Evolutionary conservation across 306 rosid species (phyloP).

Genomic region (Rosa rugosa): DNA sequence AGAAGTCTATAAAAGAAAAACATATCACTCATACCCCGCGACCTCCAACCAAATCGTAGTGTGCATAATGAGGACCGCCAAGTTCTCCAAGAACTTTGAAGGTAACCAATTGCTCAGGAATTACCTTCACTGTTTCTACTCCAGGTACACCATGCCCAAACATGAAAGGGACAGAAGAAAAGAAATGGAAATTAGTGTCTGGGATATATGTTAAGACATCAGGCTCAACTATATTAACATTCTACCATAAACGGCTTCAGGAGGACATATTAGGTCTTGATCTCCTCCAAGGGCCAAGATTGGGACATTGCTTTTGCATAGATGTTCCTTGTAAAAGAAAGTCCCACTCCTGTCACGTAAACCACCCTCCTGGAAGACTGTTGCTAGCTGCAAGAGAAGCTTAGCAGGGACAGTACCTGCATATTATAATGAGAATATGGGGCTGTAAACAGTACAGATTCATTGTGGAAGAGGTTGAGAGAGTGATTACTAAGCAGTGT

Average conservation of each 20-base stretch:
- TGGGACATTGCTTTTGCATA: conserved; percentile 63
- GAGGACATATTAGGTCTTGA: conserved; percentile 79
- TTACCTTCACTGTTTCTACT: conserved; percentile 77
- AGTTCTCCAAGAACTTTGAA: conserved; percentile 79
- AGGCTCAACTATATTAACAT: conserved; percentile 9
- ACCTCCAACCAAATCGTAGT: conserved; percentile 90
- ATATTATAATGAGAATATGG: conserved; percentile 18
- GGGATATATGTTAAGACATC: background rate
- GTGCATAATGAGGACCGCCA: conserved; percentile 83
- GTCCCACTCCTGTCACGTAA: conserved; percentile 65
- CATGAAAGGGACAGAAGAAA: background rate
- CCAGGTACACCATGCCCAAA: conserved; percentile 18
- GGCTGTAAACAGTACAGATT: background rate
- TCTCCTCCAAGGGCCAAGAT: conserved; percentile 86
- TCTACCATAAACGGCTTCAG: conserved; percentile 90
- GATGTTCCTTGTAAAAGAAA: conserved; percentile 70
- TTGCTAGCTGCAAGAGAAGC: conserved; percentile 70
- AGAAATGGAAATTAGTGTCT: conserved; percentile 8
- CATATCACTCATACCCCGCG: conserved; percentile 51
- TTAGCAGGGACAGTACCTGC: conserved; percentile 85
- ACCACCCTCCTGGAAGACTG: conserved; percentile 67
- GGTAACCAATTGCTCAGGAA: conserved; percentile 61
- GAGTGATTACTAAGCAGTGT: background rate
- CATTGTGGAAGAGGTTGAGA: background rate
- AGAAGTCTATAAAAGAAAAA: background rate